These are phyloP conservation scores for Ministeria vibrans DNA, from an alignment of 78 protist genomes.

Conservation along the genomic window DNA sequence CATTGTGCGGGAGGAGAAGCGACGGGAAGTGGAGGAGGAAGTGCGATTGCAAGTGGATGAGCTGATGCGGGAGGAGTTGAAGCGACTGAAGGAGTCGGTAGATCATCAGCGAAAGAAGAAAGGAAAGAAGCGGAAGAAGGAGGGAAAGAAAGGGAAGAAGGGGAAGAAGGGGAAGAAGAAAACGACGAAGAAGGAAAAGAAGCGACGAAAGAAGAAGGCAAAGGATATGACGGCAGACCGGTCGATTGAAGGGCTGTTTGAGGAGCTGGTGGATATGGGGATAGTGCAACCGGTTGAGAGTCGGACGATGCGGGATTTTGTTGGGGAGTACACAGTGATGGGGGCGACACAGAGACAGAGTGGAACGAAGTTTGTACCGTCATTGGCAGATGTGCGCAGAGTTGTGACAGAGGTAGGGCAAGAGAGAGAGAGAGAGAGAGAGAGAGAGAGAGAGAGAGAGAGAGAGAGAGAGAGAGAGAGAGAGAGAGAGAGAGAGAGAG, in stretches of 20 bases:
- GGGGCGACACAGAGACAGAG: too few relatives aligned
- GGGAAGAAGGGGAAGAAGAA: not conserved
- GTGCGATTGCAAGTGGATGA: conserved; percentile 6
- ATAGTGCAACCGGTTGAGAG: too few relatives aligned
- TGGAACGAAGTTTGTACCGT: too few relatives aligned
- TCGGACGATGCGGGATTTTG: too few relatives aligned
- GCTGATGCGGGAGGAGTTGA: conserved; percentile 14
- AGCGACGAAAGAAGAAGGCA: conserved; percentile 7
- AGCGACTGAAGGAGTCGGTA: not conserved
- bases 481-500: too few relatives aligned
- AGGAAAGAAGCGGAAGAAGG: not conserved
- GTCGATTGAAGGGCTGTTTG: not conserved
- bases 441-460: not conserved
- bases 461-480: too few relatives aligned
- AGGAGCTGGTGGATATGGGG: conserved; percentile 14
- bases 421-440: not conserved
- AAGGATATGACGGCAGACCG: not conserved
- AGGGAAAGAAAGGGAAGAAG: not conserved
- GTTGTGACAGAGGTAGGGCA: too few relatives aligned
- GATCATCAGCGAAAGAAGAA: not conserved
- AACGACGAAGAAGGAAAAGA: conserved; percentile 1
- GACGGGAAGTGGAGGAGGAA: not conserved
- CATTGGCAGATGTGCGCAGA: too few relatives aligned
- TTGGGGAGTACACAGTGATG: too few relatives aligned
- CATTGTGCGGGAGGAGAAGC: not conserved